phyloP scores from a whole-genome alignment of 345 rosid genomes.

The Excoecaria agallocha region DNA sequence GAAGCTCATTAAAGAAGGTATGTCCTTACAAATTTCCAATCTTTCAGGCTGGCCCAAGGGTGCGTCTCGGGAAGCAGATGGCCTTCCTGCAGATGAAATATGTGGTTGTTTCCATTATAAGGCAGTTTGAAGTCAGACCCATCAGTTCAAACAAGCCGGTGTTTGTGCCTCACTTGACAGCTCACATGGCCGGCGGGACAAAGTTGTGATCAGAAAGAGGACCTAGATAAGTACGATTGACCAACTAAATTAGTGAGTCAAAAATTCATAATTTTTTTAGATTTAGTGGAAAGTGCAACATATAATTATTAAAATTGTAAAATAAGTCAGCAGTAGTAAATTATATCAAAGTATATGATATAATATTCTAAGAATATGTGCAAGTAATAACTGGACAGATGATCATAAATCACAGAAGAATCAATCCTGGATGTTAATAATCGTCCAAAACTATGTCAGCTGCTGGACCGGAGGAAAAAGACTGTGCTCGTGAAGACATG shows the following conservation, averaged over 20 bases:
- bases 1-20: conserved; percentile 40
- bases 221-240: not conserved
- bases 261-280: not conserved
- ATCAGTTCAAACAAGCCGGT: conserved; percentile 29
- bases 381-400: not conserved
- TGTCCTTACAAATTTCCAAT: conserved; percentile 43
- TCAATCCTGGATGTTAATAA: not conserved
- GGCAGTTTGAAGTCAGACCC: conserved; percentile 24
- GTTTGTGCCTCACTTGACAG: conserved; percentile 45
- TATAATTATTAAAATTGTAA: not conserved
- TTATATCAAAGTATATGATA: not conserved
- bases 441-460: not conserved
- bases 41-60: conserved; percentile 51
- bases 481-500: not conserved
- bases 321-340: not conserved
- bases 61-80: conserved; percentile 49
- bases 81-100: conserved; percentile 49
- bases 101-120: conserved; percentile 40
- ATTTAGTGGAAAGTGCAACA: conserved; percentile 10
- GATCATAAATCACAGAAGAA: not conserved
- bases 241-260: not conserved
- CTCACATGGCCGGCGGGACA: conserved; percentile 51
- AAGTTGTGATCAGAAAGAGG: conserved; percentile 28
- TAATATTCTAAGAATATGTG: no score
- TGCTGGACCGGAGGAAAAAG: not conserved